These are phyloP conservation scores for Podospora sp. DNA, from an alignment of 495 filamentous ascomycete species.

Conservation along the genomic window DNA sequence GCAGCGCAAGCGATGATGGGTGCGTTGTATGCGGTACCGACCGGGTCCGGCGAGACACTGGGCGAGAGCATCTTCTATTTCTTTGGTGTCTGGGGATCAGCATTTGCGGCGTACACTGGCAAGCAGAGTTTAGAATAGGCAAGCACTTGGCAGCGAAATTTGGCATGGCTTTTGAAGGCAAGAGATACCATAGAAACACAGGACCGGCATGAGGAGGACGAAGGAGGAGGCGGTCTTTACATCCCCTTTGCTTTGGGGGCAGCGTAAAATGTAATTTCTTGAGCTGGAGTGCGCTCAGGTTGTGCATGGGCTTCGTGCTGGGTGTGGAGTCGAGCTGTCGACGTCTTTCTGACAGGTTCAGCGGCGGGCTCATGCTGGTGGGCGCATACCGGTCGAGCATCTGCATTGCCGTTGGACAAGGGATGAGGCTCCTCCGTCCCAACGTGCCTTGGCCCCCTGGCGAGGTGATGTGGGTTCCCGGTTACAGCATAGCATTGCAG, in stretches of 20 bases:
- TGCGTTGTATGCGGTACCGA: background rate
- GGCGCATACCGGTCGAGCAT: no score
- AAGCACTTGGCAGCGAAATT: background rate
- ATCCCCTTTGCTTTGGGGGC: background rate
- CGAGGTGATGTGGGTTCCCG: no score
- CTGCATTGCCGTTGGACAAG: no score
- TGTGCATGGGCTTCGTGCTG: no score
- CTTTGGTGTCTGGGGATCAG: background rate
- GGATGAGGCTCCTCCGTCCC: no score
- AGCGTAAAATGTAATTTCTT: background rate
- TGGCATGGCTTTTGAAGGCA: background rate
- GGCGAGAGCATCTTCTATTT: background rate
- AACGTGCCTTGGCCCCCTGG: no score
- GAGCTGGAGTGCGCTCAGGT: no score
- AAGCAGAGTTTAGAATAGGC: background rate
- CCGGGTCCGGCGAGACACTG: background rate
- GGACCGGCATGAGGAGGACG: background rate
- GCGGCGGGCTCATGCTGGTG: no score
- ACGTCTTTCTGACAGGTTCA: no score
- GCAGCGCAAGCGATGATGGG: background rate
- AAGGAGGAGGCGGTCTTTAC: background rate
- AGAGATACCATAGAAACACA: slow-evolving; percentile 1
- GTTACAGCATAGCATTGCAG: no score
- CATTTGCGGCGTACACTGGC: background rate
- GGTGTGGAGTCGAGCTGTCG: no score